A percentile compares a stretch with the other conserved stretches of the same genome.
Evolutionary conservation across 768 basidiomycete genomes (phyloP).

Genomic region (Scleroderma citrinum): DNA sequence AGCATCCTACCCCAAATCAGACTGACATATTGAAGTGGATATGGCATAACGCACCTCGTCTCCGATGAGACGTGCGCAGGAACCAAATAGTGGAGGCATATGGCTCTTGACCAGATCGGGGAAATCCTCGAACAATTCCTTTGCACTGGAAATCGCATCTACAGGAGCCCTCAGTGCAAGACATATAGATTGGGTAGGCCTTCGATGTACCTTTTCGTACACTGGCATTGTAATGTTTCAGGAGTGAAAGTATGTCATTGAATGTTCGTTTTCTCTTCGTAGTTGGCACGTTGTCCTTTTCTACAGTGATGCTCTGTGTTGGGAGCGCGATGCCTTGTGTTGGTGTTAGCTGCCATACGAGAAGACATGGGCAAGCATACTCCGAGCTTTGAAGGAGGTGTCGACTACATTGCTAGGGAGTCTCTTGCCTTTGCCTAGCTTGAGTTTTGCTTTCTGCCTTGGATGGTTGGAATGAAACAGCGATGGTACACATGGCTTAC

Average conservation of each 20-base stretch:
- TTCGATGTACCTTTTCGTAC: constrained; percentile 59
- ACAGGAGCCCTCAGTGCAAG: background rate
- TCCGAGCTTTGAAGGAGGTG: constrained; percentile 92
- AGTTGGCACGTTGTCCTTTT: constrained; percentile 57
- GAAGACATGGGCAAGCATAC: constrained; percentile 34
- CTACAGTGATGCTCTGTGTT: constrained; percentile 64
- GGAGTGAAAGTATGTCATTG: constrained; percentile 66
- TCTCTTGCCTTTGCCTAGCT: constrained; percentile 93
- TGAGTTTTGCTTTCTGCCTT: constrained; percentile 87
- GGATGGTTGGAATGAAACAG: constrained; percentile 1
- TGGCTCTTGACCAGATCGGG: constrained; percentile 47
- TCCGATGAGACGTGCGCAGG: constrained; percentile 63
- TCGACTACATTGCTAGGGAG: constrained; percentile 79
- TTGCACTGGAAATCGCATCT: constrained; percentile 73
- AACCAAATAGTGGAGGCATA: constrained; percentile 51
- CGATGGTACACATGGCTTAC: constrained; percentile 34
- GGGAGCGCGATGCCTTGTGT: constrained; percentile 81
- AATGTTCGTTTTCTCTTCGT: constrained; percentile 75
- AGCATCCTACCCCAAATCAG: constrained; percentile 52
- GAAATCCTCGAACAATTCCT: constrained; percentile 64
- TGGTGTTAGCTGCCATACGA: constrained; percentile 8
- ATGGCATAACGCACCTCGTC: constrained; percentile 60
- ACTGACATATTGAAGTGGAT: background rate
- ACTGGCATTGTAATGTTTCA: constrained; percentile 80
- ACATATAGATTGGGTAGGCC: background rate